phyloP scores from a whole-genome alignment of 1,284 basidiomycete species.

The Tilletia walkeri region DNA sequence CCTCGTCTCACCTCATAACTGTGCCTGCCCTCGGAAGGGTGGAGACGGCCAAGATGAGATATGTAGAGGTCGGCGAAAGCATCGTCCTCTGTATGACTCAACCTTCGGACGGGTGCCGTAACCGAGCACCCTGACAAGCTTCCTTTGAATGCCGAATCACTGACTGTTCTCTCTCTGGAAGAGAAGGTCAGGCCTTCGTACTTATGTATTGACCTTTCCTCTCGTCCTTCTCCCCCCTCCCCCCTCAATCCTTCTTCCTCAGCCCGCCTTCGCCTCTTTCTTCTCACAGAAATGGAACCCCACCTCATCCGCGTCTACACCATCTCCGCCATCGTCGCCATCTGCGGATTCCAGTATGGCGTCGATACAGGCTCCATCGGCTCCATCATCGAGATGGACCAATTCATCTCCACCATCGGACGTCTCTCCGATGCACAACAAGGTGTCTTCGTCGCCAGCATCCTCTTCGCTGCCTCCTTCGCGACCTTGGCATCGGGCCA shows the following conservation, averaged over 20 bases:
- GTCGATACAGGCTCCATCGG: conserved; percentile 13
- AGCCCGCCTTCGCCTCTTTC: not conserved
- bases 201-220: too few relatives aligned
- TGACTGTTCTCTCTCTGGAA: too few relatives aligned
- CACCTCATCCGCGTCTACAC: not conserved
- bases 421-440: not conserved
- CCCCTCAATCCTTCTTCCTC: not conserved
- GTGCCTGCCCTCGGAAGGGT: too few relatives aligned
- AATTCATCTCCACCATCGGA: not conserved
- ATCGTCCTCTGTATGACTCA: too few relatives aligned
- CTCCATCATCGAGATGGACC: conserved; percentile 4
- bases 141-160: too few relatives aligned
- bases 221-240: not conserved
- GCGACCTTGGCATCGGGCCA: not conserved
- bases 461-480: conserved; percentile 1
- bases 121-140: too few relatives aligned
- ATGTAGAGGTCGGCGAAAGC: too few relatives aligned
- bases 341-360: conserved; percentile 13
- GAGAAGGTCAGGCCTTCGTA: too few relatives aligned
- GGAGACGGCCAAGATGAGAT: too few relatives aligned
- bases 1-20: too few relatives aligned
- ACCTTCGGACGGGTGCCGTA: too few relatives aligned
- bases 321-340: conserved; percentile 2
- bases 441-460: conserved; percentile 4
- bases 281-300: not conserved